These are phyloP conservation scores for Termitomyces sp. DNA, from an alignment of 768 basidiomycete species.

Conservation along the genomic window DNA sequence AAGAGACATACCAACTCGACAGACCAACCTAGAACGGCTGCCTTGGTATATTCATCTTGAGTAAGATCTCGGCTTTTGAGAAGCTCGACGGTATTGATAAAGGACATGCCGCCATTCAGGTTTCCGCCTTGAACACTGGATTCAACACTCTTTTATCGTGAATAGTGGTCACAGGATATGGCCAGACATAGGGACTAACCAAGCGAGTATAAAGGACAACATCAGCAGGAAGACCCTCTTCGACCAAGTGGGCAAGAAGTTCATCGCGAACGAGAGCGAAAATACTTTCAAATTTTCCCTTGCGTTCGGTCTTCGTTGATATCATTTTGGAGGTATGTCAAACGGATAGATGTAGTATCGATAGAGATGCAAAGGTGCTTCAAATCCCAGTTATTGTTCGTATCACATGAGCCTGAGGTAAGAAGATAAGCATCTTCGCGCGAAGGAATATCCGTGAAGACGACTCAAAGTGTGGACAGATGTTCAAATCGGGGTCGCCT, in stretches of 20 bases:
- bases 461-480: neutral
- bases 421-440: constrained; percentile 1
- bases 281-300: constrained; percentile 63
- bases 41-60: constrained; percentile 84
- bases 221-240: constrained; percentile 75
- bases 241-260: constrained; percentile 60
- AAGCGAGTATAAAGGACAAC: constrained; percentile 79
- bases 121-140: constrained; percentile 95
- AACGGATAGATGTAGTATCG: neutral
- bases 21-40: constrained; percentile 91
- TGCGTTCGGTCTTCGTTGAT: constrained; percentile 21
- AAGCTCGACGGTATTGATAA: constrained; percentile 89
- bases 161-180: neutral
- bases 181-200: constrained; percentile 38
- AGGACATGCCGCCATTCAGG: constrained; percentile 91
- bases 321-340: constrained; percentile 5
- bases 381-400: neutral
- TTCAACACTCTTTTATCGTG: constrained; percentile 59
- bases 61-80: constrained; percentile 63
- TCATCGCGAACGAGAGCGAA: constrained; percentile 84
- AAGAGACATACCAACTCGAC: constrained; percentile 73
- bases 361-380: neutral
- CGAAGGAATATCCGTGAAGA: neutral
- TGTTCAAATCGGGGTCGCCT: neutral
- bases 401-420: neutral